A percentile compares a stretch with the other conserved stretches of the same genome.
phyloP scores from a whole-genome alignment of 306 rosid genomes.

The Lagenaria siceraria region DNA sequence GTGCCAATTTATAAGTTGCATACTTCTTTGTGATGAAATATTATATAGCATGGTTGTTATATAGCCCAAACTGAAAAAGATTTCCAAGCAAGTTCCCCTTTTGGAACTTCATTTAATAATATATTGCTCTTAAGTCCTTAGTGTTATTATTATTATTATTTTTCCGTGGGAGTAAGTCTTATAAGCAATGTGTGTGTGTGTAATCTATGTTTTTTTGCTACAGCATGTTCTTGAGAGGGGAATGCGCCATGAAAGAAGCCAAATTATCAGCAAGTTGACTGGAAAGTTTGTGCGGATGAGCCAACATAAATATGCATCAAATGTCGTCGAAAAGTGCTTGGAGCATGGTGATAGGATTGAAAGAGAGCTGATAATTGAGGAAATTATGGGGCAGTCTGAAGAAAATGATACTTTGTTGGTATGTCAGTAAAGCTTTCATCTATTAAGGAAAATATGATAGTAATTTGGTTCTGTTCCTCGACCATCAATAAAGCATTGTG shows the following conservation, averaged over 20 bases:
- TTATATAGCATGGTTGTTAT: not conserved
- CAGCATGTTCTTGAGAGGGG: conserved; percentile 66
- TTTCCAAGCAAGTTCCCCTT: not conserved
- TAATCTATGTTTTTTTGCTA: not conserved
- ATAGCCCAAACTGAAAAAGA: not conserved
- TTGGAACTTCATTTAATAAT: not conserved
- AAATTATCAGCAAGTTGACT: conserved; percentile 40
- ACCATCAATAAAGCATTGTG: not conserved
- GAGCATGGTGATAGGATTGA: conserved; percentile 60
- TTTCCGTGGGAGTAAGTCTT: not conserved
- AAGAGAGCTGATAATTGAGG: conserved; percentile 45
- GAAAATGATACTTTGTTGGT: conserved; percentile 67
- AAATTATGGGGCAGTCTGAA: conserved; percentile 59
- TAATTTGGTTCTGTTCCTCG: not conserved
- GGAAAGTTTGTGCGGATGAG: conserved; percentile 53
- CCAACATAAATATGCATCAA: conserved; percentile 77
- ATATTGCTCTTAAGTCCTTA: not conserved
- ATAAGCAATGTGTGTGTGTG: not conserved
- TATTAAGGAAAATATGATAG: not conserved
- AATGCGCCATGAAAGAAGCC: conserved; percentile 40
- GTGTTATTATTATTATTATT: not conserved
- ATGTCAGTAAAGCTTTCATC: not conserved
- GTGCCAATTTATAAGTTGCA: not conserved
- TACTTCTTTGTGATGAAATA: not conserved
- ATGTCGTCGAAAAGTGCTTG: conserved; percentile 87